Conservation (phyloP, 192 early-diverging fungal species). For the Rhizophlyctis rosea region DNA sequence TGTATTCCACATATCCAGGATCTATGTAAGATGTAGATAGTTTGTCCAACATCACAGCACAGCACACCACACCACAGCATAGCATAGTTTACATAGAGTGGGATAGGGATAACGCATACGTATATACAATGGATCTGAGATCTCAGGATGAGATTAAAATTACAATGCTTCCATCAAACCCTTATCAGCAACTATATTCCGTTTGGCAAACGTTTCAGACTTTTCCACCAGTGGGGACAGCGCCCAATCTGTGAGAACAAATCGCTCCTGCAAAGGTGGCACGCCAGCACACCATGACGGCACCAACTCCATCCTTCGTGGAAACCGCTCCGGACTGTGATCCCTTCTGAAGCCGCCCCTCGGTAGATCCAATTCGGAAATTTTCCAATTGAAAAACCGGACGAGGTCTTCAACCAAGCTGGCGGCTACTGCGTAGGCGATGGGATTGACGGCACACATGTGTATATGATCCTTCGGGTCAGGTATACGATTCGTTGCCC, state of each 20-base stretch:
- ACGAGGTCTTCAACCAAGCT: slow-evolving; percentile 9
- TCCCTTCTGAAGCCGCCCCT: slow-evolving; percentile 5
- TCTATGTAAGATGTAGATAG: no score
- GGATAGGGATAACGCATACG: no score
- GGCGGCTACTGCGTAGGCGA: slow-evolving; percentile 5
- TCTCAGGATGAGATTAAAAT: no score
- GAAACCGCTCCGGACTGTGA: slow-evolving; percentile 5
- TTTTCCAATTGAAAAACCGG: slow-evolving; percentile 10
- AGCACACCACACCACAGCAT: no score
- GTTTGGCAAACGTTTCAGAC: slow-evolving; percentile 5
- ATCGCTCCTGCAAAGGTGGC: background rate
- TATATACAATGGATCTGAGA: no score
- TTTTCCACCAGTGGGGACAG: slow-evolving; percentile 2
- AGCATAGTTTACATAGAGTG: background rate
- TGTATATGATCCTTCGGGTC: slow-evolving; percentile 9
- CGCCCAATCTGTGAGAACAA: slow-evolving; percentile 5
- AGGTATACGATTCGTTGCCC: slow-evolving; percentile 13
- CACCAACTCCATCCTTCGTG: background rate
- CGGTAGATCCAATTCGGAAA: background rate
- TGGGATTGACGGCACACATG: slow-evolving; percentile 5
- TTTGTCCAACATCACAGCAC: no score
- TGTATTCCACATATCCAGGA: no score
- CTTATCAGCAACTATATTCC: slow-evolving; percentile 11
- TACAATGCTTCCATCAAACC: slow-evolving; percentile 3
- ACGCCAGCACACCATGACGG: background rate